These are phyloP conservation scores for Sphagnum magellanicum DNA, from an alignment of 228 moss, liverwort and hornwort species.

Conservation along the genomic window DNA sequence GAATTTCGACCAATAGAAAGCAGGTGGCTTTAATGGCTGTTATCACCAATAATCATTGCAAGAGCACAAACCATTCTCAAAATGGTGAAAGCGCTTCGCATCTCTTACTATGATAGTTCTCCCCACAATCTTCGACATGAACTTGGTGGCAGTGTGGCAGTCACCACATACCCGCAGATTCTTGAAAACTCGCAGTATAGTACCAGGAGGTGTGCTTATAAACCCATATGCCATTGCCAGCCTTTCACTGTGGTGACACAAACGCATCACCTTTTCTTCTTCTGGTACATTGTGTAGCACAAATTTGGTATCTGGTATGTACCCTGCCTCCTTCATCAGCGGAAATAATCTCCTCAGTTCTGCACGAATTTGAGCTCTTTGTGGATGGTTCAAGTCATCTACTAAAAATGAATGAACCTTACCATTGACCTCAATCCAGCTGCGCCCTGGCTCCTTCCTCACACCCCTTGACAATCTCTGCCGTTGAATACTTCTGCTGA, in stretches of 20 bases:
- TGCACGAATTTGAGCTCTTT: neutral
- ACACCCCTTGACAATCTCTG: neutral
- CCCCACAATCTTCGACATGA: neutral
- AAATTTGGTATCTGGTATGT: neutral
- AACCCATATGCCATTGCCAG: neutral
- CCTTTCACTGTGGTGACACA: neutral
- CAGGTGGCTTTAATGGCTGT: no score
- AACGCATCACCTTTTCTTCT: neutral
- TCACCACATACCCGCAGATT: neutral
- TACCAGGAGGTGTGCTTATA: neutral
- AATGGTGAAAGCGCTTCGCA: neutral
- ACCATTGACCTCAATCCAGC: neutral
- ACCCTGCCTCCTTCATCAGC: neutral
- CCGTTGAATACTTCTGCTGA: neutral
- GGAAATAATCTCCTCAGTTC: neutral
- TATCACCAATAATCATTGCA: neutral
- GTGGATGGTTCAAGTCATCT: neutral
- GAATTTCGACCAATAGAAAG: no score
- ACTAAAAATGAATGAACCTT: neutral
- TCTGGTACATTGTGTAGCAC: neutral
- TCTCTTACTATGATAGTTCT: neutral
- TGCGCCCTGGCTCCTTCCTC: neutral
- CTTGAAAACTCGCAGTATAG: neutral
- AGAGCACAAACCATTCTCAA: neutral
- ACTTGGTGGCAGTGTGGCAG: neutral